Evolutionary conservation across 805 yeast genomes (phyloP).

Genomic region (Wickerhamomyces bovis): DNA sequence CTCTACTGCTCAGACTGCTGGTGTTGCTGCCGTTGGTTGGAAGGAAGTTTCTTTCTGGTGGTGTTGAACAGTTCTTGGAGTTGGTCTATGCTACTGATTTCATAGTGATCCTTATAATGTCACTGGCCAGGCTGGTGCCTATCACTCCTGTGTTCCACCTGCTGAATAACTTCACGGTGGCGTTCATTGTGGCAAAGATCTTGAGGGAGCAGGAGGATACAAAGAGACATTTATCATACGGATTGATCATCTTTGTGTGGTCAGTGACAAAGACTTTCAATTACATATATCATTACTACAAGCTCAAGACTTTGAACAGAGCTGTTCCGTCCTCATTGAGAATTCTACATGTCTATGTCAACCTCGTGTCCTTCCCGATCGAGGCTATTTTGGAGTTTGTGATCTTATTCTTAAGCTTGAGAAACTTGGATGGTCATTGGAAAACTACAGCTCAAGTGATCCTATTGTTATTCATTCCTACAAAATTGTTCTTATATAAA

Average conservation of each 20-base stretch:
- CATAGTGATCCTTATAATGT: neutral
- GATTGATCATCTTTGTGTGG: constrained; percentile 7
- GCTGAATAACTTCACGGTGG: neutral
- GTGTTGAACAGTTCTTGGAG: constrained; percentile 57
- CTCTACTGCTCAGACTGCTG: constrained; percentile 37
- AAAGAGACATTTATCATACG: constrained; percentile 13
- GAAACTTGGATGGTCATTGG: constrained; percentile 1
- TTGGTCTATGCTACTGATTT: constrained; percentile 3
- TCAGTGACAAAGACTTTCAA: constrained; percentile 7
- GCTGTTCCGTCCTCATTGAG: constrained; percentile 7
- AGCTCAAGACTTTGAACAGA: constrained; percentile 9
- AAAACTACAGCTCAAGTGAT: constrained; percentile 3
- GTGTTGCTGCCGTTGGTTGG: constrained; percentile 62
- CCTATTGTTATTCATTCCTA: constrained; percentile 15
- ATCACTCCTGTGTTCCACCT: neutral
- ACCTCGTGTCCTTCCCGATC: constrained; percentile 11
- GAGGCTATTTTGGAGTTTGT: constrained; percentile 14
- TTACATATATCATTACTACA: constrained; percentile 15
- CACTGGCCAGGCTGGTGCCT: constrained; percentile 6
- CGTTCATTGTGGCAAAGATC: neutral
- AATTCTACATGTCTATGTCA: constrained; percentile 1
- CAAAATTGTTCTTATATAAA: constrained; percentile 9
- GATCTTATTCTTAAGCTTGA: constrained; percentile 15
- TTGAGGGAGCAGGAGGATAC: neutral
- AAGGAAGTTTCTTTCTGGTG: constrained; percentile 58